Percentiles rank a stretch among this genome's conserved stretches.
Evolutionary conservation across 441 rosid genomes (phyloP).

Genomic region (Mallotus repandus): DNA sequence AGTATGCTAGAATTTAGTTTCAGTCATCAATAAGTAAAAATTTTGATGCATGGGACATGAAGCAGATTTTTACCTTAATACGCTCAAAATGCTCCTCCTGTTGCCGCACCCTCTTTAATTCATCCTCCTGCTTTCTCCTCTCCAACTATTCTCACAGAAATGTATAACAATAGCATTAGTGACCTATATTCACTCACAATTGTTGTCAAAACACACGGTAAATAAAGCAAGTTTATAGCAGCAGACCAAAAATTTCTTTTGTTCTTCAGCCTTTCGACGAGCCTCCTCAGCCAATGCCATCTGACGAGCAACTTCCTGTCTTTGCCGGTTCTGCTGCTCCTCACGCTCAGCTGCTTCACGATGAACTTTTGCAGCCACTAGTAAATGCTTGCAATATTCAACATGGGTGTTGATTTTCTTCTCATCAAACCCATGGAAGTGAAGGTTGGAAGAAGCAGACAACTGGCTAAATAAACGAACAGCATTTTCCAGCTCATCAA

Average conservation of each 20-base stretch:
- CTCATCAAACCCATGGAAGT: conserved; percentile 93
- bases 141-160: conserved; percentile 62
- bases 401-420: conserved; percentile 98
- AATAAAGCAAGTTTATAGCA: conserved; percentile 17
- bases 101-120: conserved; percentile 77
- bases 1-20: not conserved
- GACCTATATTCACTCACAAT: conserved; percentile 2
- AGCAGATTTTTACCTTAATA: conserved; percentile 62
- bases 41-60: not conserved
- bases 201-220: conserved; percentile 13
- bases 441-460: conserved; percentile 94
- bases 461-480: conserved; percentile 85
- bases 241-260: conserved; percentile 84
- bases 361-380: conserved; percentile 93
- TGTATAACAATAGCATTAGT: not conserved
- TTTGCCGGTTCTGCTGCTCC: conserved; percentile 92
- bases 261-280: conserved; percentile 98
- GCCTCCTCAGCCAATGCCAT: conserved; percentile 98
- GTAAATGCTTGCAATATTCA: conserved; percentile 94
- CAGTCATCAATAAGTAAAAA: not conserved
- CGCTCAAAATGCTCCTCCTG: conserved; percentile 93
- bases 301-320: conserved; percentile 96
- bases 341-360: conserved; percentile 96
- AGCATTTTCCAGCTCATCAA: conserved; percentile 96
- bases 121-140: conserved; percentile 95